phyloP scores from a whole-genome alignment of 805 yeast genomes.

The Lipomyces mesembrius region DNA sequence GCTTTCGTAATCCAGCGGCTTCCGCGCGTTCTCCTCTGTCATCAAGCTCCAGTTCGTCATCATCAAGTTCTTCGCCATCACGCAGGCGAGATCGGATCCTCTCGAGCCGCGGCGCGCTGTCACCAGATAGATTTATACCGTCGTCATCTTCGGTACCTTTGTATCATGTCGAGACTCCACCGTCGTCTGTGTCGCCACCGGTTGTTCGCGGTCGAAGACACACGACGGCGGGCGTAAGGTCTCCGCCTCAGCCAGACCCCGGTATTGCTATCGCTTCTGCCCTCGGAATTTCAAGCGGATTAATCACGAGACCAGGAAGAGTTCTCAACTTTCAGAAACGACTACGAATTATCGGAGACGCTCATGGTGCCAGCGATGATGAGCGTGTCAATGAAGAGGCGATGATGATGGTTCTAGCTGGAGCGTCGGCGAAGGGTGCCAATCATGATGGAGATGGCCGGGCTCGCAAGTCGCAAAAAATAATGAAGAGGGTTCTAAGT shows the following conservation, averaged over 20 bases:
- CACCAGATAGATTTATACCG: slow-evolving; percentile 37
- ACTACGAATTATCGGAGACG: neutral
- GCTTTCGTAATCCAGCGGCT: neutral
- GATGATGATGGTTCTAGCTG: slow-evolving; percentile 24
- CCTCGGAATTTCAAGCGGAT: slow-evolving; percentile 12
- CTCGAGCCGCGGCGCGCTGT: slow-evolving; percentile 27
- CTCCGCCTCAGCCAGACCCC: slow-evolving; percentile 3
- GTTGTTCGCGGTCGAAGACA: neutral
- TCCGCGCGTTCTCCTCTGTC: slow-evolving; percentile 7
- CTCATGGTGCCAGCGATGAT: slow-evolving; percentile 4
- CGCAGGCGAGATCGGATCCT: slow-evolving; percentile 21
- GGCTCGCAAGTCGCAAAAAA: slow-evolving; percentile 8
- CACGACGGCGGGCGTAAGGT: neutral
- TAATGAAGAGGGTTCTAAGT: slow-evolving; percentile 17
- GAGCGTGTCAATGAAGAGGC: slow-evolving; percentile 16
- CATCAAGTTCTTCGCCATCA: slow-evolving; percentile 1
- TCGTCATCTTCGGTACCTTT: slow-evolving; percentile 29
- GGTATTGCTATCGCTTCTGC: slow-evolving; percentile 22
- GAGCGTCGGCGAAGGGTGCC: slow-evolving; percentile 21
- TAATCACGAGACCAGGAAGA: neutral
- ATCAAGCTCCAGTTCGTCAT: slow-evolving; percentile 13
- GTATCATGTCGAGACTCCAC: slow-evolving; percentile 31
- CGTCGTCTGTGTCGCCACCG: slow-evolving; percentile 14
- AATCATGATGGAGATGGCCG: neutral
- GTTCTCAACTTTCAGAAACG: slow-evolving; percentile 8